Percentiles rank a stretch among this genome's conserved stretches.
phyloP scores from a whole-genome alignment of 1,139 yeast species.

The Pichia sp. region DNA sequence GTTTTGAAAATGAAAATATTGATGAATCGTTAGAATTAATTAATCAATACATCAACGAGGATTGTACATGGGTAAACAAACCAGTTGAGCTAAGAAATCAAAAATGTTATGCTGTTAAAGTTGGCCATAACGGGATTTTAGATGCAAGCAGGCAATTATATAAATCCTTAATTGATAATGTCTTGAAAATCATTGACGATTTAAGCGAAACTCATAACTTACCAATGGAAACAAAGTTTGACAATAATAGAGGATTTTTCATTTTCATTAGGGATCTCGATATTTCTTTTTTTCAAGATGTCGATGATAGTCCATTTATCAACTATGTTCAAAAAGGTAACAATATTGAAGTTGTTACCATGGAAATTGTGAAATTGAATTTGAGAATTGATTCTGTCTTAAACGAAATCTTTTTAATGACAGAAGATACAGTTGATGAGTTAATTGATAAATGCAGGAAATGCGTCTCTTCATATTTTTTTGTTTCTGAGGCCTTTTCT shows the following conservation, averaged over 20 bases:
- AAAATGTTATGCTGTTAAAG: constrained; percentile 42
- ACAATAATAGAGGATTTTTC: constrained; percentile 39
- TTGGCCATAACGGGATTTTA: constrained; percentile 45
- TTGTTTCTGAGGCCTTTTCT: constrained; percentile 45
- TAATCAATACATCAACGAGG: constrained; percentile 37
- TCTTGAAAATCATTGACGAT: constrained; percentile 29
- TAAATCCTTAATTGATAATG: constrained; percentile 38
- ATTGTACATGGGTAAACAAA: constrained; percentile 41
- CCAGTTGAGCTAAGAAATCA: constrained; percentile 43
- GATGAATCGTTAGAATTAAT: constrained; percentile 30
- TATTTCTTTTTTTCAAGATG: constrained; percentile 5
- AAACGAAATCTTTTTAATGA: constrained; percentile 40
- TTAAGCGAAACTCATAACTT: constrained; percentile 29
- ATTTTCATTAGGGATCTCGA: constrained; percentile 30
- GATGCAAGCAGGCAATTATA: constrained; percentile 45
- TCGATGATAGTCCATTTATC: constrained; percentile 30
- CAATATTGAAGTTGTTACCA: constrained; percentile 40
- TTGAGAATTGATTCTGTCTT: constrained; percentile 39
- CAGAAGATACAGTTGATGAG: constrained; percentile 39
- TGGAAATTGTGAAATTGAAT: constrained; percentile 42
- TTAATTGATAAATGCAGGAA: constrained; percentile 31
- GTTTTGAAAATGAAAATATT: constrained; percentile 32
- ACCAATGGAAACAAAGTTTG: constrained; percentile 36
- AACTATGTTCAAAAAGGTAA: constrained; percentile 35
- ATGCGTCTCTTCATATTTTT: constrained; percentile 38